Conservation (phyloP, 164 flowering plant species). For the Liriodendron chinense region DNA sequence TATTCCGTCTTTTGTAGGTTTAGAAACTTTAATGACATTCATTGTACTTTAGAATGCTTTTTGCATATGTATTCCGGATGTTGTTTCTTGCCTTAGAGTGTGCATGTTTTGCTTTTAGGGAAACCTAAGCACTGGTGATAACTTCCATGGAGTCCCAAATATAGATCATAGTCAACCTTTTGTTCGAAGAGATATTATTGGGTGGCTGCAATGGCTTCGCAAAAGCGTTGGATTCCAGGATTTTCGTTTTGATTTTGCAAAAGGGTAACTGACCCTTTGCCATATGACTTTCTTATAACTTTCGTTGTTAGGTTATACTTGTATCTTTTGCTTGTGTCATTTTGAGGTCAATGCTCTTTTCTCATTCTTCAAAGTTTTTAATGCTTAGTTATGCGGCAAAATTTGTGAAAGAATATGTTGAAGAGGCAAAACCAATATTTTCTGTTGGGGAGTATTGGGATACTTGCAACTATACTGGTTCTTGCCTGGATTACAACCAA, state of each 20-base stretch:
- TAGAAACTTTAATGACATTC: not conserved
- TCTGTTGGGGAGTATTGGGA: constrained; percentile 97
- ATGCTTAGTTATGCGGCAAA: constrained; percentile 69
- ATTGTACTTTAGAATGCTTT: not conserved
- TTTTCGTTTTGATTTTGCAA: constrained; percentile 96
- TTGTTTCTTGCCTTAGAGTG: not conserved
- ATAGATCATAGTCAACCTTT: constrained; percentile 77
- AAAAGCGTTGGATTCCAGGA: constrained; percentile 79
- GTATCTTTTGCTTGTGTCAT: not conserved
- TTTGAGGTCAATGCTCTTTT: constrained; percentile 6
- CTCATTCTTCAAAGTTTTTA: not conserved
- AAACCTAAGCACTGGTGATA: constrained; percentile 81
- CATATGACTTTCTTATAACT: not conserved
- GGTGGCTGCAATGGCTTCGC: constrained; percentile 80
- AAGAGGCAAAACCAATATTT: constrained; percentile 73
- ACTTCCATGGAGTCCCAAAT: constrained; percentile 87
- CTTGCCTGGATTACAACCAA: constrained; percentile 78
- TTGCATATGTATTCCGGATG: not conserved
- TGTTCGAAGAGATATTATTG: constrained; percentile 73
- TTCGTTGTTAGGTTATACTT: not conserved
- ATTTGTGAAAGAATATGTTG: constrained; percentile 81
- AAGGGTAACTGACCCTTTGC: constrained; percentile 53
- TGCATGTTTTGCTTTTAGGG: constrained; percentile 42
- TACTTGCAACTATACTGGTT: constrained; percentile 65
- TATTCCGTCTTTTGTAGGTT: not conserved